Percentiles rank a stretch among this genome's conserved stretches.
Conservation (phyloP, 768 basidiomycete genomes). For the Rossbeevera mucosa region DNA sequence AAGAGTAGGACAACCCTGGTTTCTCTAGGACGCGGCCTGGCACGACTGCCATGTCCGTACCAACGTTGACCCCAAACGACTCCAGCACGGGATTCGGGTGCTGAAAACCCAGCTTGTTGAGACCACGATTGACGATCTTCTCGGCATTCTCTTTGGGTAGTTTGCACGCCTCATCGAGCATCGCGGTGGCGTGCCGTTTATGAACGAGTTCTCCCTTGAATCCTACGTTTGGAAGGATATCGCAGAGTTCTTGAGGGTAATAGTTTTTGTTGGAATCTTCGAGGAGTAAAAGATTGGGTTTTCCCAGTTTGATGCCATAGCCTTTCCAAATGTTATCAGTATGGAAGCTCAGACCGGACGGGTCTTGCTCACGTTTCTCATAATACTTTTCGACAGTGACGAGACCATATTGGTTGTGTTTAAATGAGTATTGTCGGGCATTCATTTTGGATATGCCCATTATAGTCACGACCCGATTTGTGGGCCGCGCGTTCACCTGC, state of each 20-base stretch:
- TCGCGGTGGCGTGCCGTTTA: slow-evolving; percentile 39
- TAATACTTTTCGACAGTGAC: slow-evolving; percentile 47
- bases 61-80: slow-evolving; percentile 42
- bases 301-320: slow-evolving; percentile 32
- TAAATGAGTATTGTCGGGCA: slow-evolving; percentile 38
- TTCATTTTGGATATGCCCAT: slow-evolving; percentile 41
- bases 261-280: slow-evolving; percentile 33
- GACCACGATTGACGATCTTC: slow-evolving; percentile 40
- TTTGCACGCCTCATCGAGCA: slow-evolving; percentile 47
- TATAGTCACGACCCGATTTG: slow-evolving; percentile 66
- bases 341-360: neutral
- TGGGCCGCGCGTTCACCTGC: slow-evolving; percentile 57
- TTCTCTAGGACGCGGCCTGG: slow-evolving; percentile 48
- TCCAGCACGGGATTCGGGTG: slow-evolving; percentile 30
- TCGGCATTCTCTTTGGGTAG: slow-evolving; percentile 43
- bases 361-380: slow-evolving; percentile 31
- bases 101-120: slow-evolving; percentile 40
- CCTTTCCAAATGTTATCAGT: slow-evolving; percentile 27
- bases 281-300: slow-evolving; percentile 39
- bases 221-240: slow-evolving; percentile 38
- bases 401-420: slow-evolving; percentile 30
- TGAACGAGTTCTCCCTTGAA: slow-evolving; percentile 47
- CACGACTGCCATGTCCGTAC: slow-evolving; percentile 47
- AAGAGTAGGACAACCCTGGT: slow-evolving; percentile 41
- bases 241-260: slow-evolving; percentile 47